phyloP scores from a whole-genome alignment of 345 rosid species.

The Eutrema japonicum region DNA sequence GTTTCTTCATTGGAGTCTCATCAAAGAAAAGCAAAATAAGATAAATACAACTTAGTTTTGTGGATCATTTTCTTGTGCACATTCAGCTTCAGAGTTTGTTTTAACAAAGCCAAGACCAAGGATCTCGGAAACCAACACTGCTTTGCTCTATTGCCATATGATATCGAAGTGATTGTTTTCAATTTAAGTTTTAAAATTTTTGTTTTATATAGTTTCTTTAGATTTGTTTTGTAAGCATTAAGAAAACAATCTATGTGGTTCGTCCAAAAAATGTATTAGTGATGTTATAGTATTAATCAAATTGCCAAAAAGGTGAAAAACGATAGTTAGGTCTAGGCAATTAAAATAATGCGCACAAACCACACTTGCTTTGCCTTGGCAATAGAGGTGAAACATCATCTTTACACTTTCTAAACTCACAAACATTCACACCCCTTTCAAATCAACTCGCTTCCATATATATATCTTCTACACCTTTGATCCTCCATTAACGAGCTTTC shows the following conservation, averaged over 20 bases:
- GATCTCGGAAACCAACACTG: background rate
- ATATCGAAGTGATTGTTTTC: slow-evolving; percentile 9
- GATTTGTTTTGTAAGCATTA: slow-evolving; percentile 27
- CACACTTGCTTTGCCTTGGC: too few species aligned
- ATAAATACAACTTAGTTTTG: background rate
- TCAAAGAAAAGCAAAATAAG: slow-evolving; percentile 4
- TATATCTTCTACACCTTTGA: too few species aligned
- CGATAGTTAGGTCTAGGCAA: too few species aligned
- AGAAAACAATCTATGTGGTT: slow-evolving; percentile 24
- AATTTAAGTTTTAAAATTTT: background rate
- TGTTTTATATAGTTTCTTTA: slow-evolving; percentile 17
- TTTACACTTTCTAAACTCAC: background rate
- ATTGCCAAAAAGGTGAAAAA: too few species aligned
- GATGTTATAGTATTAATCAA: background rate
- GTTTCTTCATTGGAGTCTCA: background rate
- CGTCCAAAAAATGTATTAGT: slow-evolving; percentile 32
- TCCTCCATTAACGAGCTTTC: too few species aligned
- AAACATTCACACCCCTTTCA: too few species aligned
- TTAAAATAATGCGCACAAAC: background rate
- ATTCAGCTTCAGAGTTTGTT: slow-evolving; percentile 16
- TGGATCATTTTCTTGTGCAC: slow-evolving; percentile 21
- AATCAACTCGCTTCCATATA: too few species aligned
- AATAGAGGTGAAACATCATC: too few species aligned
- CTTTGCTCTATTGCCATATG: slow-evolving; percentile 5
- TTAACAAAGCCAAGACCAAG: slow-evolving; percentile 22